Evolutionary conservation across 768 basidiomycete species (phyloP).

Genomic region (Pisolithus marmoratus): DNA sequence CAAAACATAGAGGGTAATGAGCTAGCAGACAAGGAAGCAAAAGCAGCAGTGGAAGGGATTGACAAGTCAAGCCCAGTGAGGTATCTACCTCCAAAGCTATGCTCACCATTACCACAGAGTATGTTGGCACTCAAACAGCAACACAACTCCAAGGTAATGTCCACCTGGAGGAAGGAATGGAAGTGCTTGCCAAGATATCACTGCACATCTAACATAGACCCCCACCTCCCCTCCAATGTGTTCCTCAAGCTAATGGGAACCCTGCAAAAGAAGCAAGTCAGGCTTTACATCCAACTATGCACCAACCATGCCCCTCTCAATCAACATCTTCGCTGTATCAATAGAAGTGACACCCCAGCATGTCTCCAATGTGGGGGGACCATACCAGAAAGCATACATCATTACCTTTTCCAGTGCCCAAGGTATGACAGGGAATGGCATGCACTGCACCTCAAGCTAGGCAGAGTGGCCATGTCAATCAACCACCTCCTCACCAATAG

Average conservation of each 20-base stretch:
- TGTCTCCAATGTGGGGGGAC: constrained; percentile 21
- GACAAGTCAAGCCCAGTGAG: background rate
- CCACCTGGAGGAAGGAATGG: background rate
- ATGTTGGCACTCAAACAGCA: constrained; percentile 1
- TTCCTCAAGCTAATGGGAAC: background rate
- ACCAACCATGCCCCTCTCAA: constrained; percentile 27
- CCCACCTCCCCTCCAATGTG: too few relatives aligned
- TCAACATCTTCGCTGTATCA: constrained; percentile 25
- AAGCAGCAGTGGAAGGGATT: constrained; percentile 7
- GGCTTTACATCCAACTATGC: constrained; percentile 26
- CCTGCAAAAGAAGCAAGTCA: constrained; percentile 10
- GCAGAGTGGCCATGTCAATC: background rate
- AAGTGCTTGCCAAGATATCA: constrained; percentile 1
- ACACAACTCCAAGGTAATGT: background rate
- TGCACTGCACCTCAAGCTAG: background rate
- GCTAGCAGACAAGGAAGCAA: constrained; percentile 18
- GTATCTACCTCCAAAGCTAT: background rate
- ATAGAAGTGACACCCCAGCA: constrained; percentile 13
- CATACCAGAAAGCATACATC: constrained; percentile 22
- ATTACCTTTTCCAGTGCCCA: constrained; percentile 27
- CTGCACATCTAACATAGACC: background rate
- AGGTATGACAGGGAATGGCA: constrained; percentile 7
- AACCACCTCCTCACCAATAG: background rate
- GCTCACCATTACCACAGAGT: background rate
- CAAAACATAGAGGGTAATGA: constrained; percentile 15